A percentile compares a stretch with the other conserved stretches of the same genome.
phyloP scores from a whole-genome alignment of 148 eudicot genomes.

The Bassia scoparia region DNA sequence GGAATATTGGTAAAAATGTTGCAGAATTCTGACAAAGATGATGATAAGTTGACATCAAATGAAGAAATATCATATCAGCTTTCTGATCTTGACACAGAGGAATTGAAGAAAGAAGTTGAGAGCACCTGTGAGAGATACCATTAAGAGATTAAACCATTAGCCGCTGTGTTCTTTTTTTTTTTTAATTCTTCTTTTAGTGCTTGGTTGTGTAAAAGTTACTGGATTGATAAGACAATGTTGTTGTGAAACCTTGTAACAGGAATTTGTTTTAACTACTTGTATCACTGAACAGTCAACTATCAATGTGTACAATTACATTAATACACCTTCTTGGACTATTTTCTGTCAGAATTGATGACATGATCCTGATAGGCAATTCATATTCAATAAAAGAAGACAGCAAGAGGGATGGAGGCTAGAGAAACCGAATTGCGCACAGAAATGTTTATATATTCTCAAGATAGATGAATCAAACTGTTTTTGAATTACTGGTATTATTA shows the following conservation, averaged over 20 bases:
- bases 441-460: neutral
- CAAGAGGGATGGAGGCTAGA: neutral
- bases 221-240: neutral
- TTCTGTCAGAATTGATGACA: neutral
- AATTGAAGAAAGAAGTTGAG: slow-evolving; percentile 28
- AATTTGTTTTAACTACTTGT: slow-evolving; percentile 3
- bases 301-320: neutral
- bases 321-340: neutral
- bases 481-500: neutral
- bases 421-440: neutral
- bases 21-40: slow-evolving; percentile 26
- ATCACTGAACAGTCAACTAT: slow-evolving; percentile 6
- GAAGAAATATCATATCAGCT: neutral
- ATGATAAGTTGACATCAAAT: slow-evolving; percentile 8
- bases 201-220: slow-evolving; percentile 15
- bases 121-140: slow-evolving; percentile 40
- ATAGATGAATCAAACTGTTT: neutral
- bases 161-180: neutral
- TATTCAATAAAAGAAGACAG: neutral
- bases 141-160: slow-evolving; percentile 42
- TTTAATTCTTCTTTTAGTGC: neutral
- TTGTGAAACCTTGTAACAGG: slow-evolving; percentile 17
- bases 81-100: slow-evolving; percentile 5
- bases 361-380: neutral
- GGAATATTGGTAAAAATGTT: slow-evolving; percentile 35